Percentiles rank a stretch among this genome's conserved stretches.
These are phyloP conservation scores for Aciculosporium take DNA, from an alignment of 2,329 filamentous ascomycete species.

Conservation along the genomic window DNA sequence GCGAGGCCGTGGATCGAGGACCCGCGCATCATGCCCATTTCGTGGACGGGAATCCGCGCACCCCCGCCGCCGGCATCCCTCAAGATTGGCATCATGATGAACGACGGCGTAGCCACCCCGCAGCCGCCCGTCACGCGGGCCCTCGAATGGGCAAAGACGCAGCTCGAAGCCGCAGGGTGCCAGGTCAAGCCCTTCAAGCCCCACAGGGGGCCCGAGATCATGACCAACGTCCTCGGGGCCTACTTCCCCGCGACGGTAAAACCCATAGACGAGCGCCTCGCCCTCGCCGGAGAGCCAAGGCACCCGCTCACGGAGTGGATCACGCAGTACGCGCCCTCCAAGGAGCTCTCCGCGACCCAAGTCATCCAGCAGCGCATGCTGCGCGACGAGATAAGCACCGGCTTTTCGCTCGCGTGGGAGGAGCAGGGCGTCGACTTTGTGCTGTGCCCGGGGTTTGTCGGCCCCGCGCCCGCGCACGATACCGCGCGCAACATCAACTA, in stretches of 20 bases:
- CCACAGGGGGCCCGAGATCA: background rate
- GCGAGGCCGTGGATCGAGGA: slow-evolving; percentile 21
- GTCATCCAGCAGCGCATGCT: slow-evolving; percentile 14
- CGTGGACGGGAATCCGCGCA: slow-evolving; percentile 5
- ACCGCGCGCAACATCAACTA: slow-evolving; percentile 22
- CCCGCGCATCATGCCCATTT: slow-evolving; percentile 16
- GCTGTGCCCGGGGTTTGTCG: slow-evolving; percentile 10
- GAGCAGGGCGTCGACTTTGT: slow-evolving; percentile 21
- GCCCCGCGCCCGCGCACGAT: slow-evolving; percentile 20
- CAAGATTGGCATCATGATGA: slow-evolving; percentile 22
- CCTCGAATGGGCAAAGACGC: background rate
- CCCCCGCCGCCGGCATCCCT: slow-evolving; percentile 3
- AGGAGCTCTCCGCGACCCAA: slow-evolving; percentile 3
- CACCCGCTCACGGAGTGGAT: slow-evolving; percentile 15
- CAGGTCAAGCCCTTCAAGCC: slow-evolving; percentile 2
- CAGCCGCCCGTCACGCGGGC: slow-evolving; percentile 44
- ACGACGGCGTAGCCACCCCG: slow-evolving; percentile 44
- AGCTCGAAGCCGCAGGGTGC: slow-evolving; percentile 1
- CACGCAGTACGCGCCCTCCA: slow-evolving; percentile 9
- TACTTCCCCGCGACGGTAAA: background rate
- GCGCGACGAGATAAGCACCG: slow-evolving; percentile 17
- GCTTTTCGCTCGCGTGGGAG: slow-evolving; percentile 20
- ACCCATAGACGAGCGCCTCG: slow-evolving; percentile 5
- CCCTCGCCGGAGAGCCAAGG: slow-evolving; percentile 14
- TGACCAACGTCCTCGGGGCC: background rate